Base-by-base conservation (phyloP, 2,329 filamentous ascomycete species). In the Colletotrichum acutatum region DNA sequence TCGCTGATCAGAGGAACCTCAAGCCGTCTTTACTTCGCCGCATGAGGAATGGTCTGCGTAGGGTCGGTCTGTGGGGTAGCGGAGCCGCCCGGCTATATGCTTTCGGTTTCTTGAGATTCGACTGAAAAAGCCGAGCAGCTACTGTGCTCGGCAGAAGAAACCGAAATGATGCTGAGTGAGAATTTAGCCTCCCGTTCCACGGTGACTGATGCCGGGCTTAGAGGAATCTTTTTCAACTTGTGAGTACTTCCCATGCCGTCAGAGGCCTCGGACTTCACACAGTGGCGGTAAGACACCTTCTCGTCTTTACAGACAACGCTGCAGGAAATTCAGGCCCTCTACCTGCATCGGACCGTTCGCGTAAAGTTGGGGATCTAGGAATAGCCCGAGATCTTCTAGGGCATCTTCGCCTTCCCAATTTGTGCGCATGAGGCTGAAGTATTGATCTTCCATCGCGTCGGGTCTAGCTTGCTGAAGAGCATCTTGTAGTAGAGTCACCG, bases 371-470 rank as follows among this genome's bases (percentile, higher is more conserved):
- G 78, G 78, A 46, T 81, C 79, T 12, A 83, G 32, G 16, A 83
- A 82, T 22, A 81, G 37, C 2, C 80, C 77, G 57, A 83, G 74
- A 71, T 82, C 81, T 22, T 78, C 80, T 16, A 83, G 68, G 0
- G 78, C 78, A 63, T 83, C 80, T 49, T 83, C 81, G 1, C 81
- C 81, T 56, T 83, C 81, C 78, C 81, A 82, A 16, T 80, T 78
- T 22, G 80, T 81, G 28, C 60, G 58, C 66, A 82, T 76, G 60
- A 83, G 75, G 34, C 78, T 80, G 32, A 82, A 80, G 63, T 83
- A 82, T 49, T 82, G 81, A 42, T 83, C 80, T 26, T 82, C 81
- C 28, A 81, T 79, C 1, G 78, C 68, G 12, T 79, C 79, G 5
- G 78, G 77, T 54, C 76, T 77, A 11, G 74, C 6, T 54, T 64